A percentile compares a stretch with the other conserved stretches of the same genome.
These are phyloP conservation scores for Colletotrichum neosansevieriae DNA, from an alignment of 2,329 filamentous ascomycete genomes.

Conservation along the genomic window DNA sequence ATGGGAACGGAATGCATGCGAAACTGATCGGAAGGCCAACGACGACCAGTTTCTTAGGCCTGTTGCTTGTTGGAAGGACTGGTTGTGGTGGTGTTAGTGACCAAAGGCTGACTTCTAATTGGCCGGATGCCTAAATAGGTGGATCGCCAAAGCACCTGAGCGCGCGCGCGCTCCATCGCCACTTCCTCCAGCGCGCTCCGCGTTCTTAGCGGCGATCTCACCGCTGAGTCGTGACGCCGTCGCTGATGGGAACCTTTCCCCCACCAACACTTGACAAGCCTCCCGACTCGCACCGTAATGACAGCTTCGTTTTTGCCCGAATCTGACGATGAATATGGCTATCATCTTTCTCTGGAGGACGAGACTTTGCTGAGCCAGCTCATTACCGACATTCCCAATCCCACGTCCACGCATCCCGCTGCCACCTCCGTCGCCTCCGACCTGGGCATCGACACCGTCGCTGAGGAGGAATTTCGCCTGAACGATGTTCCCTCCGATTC, in stretches of 20 bases:
- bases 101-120: too few species aligned
- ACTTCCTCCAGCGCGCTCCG: slow-evolving; percentile 11
- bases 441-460: slow-evolving; percentile 30
- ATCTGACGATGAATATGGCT: slow-evolving; percentile 59
- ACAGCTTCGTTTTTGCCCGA: slow-evolving; percentile 42
- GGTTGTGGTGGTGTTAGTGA: too few species aligned
- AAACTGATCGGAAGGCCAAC: too few species aligned
- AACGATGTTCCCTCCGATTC: slow-evolving; percentile 43
- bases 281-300: slow-evolving; percentile 14
- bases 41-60: too few species aligned
- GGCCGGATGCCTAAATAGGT: too few species aligned
- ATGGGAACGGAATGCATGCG: too few species aligned
- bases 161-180: background rate
- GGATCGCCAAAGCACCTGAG: background rate
- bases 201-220: slow-evolving; percentile 29
- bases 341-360: slow-evolving; percentile 61
- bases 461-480: slow-evolving; percentile 19
- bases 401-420: background rate
- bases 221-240: slow-evolving; percentile 32
- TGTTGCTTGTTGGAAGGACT: too few species aligned
- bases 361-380: slow-evolving; percentile 56
- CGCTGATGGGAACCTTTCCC: background rate
- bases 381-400: slow-evolving; percentile 41
- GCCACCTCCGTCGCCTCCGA: slow-evolving; percentile 3
- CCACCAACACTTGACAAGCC: slow-evolving; percentile 17